Percentiles rank a stretch among this genome's conserved stretches.
Conservation (phyloP, 139 green algal genomes). For the Spirogloea muscicola region DNA sequence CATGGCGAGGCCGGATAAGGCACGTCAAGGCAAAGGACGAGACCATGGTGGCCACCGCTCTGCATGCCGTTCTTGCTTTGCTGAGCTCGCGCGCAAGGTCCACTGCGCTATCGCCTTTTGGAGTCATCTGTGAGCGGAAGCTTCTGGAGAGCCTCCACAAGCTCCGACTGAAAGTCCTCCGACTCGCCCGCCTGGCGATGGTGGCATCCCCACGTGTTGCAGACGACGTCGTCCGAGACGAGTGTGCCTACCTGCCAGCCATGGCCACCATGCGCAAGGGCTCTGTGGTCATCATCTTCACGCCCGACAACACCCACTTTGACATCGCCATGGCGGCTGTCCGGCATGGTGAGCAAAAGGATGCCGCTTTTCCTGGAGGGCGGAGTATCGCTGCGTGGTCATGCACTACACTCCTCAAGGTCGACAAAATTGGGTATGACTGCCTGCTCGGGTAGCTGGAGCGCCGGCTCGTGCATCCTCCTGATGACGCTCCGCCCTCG, state of each 20-base stretch:
- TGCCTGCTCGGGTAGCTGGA: too few species aligned
- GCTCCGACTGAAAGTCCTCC: too few species aligned
- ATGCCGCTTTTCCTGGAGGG: too few species aligned
- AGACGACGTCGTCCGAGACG: slow-evolving; percentile 35
- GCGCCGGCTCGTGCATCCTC: too few species aligned
- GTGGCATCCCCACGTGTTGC: not conserved
- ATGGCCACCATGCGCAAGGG: slow-evolving; percentile 43
- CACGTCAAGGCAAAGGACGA: not conserved
- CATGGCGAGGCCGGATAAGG: not conserved
- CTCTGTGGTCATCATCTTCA: slow-evolving; percentile 63
- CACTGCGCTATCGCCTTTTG: not conserved
- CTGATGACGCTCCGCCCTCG: too few species aligned
- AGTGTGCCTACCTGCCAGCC: slow-evolving; percentile 9
- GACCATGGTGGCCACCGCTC: not conserved
- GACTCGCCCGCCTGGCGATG: not conserved
- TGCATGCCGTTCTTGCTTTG: not conserved
- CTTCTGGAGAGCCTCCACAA: too few species aligned
- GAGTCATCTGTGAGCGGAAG: not conserved
- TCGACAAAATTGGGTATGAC: too few species aligned
- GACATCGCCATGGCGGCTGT: slow-evolving; percentile 47
- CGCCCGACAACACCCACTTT: slow-evolving; percentile 60
- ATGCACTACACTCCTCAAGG: too few species aligned
- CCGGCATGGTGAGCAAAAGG: slow-evolving; percentile 13
- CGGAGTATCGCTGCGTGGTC: too few species aligned
- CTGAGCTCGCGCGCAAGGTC: not conserved